Conservation (phyloP, 176 grass and related monocot genomes). For the Oryza nivara region DNA sequence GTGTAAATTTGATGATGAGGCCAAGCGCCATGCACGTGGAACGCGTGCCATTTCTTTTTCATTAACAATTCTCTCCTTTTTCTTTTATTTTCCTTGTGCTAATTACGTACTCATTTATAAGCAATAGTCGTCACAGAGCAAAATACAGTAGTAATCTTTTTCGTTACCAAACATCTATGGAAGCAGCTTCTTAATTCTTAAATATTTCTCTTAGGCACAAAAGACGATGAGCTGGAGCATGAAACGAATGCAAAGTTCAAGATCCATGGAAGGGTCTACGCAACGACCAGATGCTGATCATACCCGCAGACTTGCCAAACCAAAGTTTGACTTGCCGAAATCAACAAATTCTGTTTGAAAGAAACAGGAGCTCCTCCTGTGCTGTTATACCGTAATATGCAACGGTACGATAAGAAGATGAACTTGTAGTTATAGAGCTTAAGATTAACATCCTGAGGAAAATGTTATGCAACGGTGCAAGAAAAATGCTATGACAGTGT, state of each 20-base stretch:
- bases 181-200: not conserved
- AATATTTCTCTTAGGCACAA: not conserved
- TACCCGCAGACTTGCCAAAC: too few species aligned
- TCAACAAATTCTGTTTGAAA: too few species aligned
- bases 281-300: too few species aligned
- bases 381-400: too few species aligned
- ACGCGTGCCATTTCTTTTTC: not conserved
- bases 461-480: too few species aligned
- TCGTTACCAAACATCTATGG: not conserved
- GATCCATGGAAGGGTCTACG: too few species aligned
- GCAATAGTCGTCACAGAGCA: not conserved
- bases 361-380: too few species aligned
- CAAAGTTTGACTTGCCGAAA: too few species aligned
- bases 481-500: not conserved
- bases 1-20: not conserved
- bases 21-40: not conserved
- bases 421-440: too few species aligned
- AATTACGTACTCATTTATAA: not conserved
- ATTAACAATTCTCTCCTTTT: not conserved
- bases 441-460: too few species aligned
- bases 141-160: too few species aligned
- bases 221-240: not conserved
- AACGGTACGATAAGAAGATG: too few species aligned
- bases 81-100: not conserved
- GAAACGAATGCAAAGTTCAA: not conserved